Base-by-base conservation (phyloP, 495 filamentous ascomycete genomes). In the Bacidia rubella region DNA sequence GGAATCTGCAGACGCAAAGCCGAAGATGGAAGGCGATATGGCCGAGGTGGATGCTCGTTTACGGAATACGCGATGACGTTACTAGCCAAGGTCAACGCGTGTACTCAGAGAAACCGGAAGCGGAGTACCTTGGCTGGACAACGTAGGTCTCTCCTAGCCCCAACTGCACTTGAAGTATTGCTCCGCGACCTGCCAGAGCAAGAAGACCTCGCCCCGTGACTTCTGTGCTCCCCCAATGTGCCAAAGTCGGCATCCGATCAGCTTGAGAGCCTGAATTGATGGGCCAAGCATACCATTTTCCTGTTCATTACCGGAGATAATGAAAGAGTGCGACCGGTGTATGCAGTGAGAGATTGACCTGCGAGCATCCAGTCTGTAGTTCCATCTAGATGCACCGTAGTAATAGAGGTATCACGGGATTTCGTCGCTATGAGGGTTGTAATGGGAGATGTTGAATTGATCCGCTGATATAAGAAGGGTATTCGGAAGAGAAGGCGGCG, bases 341-440 rank as follows among this genome's bases (percentile, higher is more conserved):
- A 98, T 51, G 92, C 93, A 11, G 96, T 74, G 51, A 98, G 73
- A 9, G 86, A 87, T 54, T 83, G 80, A 48, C 86, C 90, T 11
- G 85, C 74, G 24, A 98, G 69, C 74, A 90, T 88, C 92, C 93
- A 98, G 70, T 98, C 92, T 53, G 85, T 77, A n/a, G 87, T 86
- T 25, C 92, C 92, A 73, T 98, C 86, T 32, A 98, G 78, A 60
- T 90, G 80, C 17, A 98, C 73, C 17, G 94, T 79, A 19, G 81
- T 79, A 59, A 98, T 89, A 9, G 88, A 90, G 0, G 89, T 87
- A 45, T 78, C 74, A 4, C 85, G 79, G 2, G 87, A 85, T 64
- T 87, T 92, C 26, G 90, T 86, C 21, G 86, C 84, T 50, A 98
- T 81, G 53, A 97, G 70, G 27, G 86, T 86, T 5, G 82, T 90